Conservation (phyloP, 2,329 filamentous ascomycete genomes). For the Paraconiothyrium sp. region DNA sequence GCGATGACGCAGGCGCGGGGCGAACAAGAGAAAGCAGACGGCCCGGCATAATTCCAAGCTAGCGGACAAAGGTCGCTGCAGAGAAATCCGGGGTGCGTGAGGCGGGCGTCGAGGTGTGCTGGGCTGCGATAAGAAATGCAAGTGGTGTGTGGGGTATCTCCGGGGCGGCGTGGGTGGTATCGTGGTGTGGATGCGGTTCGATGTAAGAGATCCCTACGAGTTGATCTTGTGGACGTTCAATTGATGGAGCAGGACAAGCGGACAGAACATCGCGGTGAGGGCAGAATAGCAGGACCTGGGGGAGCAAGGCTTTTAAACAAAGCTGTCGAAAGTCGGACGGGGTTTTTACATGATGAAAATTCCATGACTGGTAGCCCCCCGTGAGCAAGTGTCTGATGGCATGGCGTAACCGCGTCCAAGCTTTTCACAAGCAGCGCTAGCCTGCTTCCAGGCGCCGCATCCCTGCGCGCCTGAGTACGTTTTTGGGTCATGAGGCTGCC, state of each 20-base stretch:
- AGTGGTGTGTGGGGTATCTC: constrained; percentile 29
- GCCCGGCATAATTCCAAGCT: constrained; percentile 43
- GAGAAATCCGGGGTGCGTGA: constrained; percentile 40
- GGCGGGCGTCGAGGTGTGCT: constrained; percentile 23
- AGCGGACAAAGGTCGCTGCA: constrained; percentile 18
- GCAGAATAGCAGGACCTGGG: constrained; percentile 18
- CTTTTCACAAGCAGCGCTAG: constrained; percentile 35
- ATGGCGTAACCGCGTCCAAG: constrained; percentile 38
- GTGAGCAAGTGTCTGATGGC: constrained; percentile 37
- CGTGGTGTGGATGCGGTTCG: constrained; percentile 15
- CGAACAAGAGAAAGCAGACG: constrained; percentile 46
- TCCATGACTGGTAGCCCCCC: constrained; percentile 39
- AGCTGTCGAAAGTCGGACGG: constrained; percentile 1
- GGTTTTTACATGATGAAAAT: constrained; percentile 45
- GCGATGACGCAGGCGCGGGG: constrained; percentile 44
- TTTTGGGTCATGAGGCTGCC: constrained; percentile 41
- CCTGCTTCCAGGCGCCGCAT: constrained; percentile 25
- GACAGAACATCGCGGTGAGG: constrained; percentile 44
- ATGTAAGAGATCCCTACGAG: constrained; percentile 29
- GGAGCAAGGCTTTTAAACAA: constrained; percentile 32
- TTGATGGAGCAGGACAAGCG: constrained; percentile 40
- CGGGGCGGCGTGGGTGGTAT: constrained; percentile 6
- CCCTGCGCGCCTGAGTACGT: constrained; percentile 34
- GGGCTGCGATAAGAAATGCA: constrained; percentile 29
- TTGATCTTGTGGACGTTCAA: constrained; percentile 49